Evolutionary conservation across 495 filamentous ascomycete species (phyloP).

Genomic region (Neurospora hispaniola): DNA sequence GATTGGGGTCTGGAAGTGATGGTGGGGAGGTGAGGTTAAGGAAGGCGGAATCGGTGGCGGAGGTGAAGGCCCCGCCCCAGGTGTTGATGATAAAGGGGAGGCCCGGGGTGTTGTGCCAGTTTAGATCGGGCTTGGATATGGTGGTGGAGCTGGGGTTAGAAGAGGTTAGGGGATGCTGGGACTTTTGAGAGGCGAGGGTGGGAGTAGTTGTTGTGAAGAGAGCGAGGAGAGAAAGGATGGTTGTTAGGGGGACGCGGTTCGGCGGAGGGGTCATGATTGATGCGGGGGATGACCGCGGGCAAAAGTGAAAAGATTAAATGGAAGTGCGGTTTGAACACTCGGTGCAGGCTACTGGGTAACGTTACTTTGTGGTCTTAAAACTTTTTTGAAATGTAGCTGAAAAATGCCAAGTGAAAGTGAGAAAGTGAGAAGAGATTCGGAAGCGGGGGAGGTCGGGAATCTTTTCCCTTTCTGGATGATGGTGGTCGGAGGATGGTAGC

Average conservation of each 20-base stretch:
- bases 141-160: background rate
- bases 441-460: background rate
- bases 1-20: slow-evolving; percentile 12
- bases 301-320: background rate
- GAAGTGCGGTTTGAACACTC: background rate
- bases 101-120: slow-evolving; percentile 12
- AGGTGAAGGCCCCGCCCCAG: slow-evolving; percentile 36
- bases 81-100: slow-evolving; percentile 37
- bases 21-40: slow-evolving; percentile 12
- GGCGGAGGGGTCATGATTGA: background rate
- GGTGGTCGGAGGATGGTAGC: background rate
- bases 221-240: background rate
- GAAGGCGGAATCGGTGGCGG: slow-evolving; percentile 39
- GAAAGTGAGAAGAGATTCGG: background rate
- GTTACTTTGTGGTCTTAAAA: background rate
- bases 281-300: background rate
- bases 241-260: background rate
- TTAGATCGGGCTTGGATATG: background rate
- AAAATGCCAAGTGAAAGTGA: background rate
- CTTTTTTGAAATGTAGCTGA: background rate
- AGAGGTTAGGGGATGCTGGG: background rate
- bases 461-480: background rate
- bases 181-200: background rate
- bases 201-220: background rate
- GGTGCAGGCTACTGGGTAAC: background rate